Base-by-base conservation (phyloP, 2,329 filamentous ascomycete genomes). In the Colletotrichum ledebouriae region DNA sequence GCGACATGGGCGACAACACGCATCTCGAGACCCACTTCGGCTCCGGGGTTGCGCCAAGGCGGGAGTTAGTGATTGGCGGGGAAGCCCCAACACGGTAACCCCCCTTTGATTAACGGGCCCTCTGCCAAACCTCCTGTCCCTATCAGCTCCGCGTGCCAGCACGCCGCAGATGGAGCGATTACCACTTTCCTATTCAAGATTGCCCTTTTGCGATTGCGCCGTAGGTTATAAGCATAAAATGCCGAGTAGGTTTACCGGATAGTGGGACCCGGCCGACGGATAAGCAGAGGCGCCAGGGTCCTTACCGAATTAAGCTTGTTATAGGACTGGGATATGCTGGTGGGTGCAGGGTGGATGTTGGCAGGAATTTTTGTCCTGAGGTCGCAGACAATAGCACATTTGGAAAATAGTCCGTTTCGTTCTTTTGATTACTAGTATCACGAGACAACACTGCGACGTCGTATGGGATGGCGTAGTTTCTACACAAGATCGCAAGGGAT, bases 111-210 rank as follows among this genome's bases (percentile, higher is more conserved):
- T 60, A 41, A 41, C 42, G 25, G 25, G 22, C 46, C 41, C 58
- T 33, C 58, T 5, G 4, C 25, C 58, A 33, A 34, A 60, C 22
- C 6, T 29, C 6, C 1, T 29, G 29, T 29, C 6, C 10, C 33
- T 60, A 42, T 50, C 46, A n/a, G 44, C 17, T 50, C 46, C 46
- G 22, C 33, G 44, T 50, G 10, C 22, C 20, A 60, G 34, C 46
- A 33, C 17, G 37, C 37, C n/a, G 34, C 29, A 41, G 34, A 52
- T 12, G 49, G 49, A 47, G 29, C 9, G 42, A 46, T 49, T 65
- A 68, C 65, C 61, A 68, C 65, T 56, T 68, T 65, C 65, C 65
- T 68, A 29, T 11, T 42, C 56, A 34, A 13, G 56, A 50, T 37
- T 42, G 11, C 25, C 41, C 34, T 60, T 59, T 49, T 22, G 49